phyloP scores from a whole-genome alignment of 345 rosid species.

The Camelina neglecta region DNA sequence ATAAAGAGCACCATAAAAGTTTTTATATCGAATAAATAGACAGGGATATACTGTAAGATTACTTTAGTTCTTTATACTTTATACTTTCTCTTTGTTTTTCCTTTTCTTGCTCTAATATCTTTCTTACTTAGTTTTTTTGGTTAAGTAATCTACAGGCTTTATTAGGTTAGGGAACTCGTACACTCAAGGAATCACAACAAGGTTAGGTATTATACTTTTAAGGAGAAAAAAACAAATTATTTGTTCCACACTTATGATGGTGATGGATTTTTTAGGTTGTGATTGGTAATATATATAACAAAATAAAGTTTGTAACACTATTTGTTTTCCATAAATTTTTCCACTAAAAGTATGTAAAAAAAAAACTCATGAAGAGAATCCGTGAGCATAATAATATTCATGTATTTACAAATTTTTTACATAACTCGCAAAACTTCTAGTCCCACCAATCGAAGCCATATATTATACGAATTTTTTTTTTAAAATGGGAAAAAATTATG shows the following conservation, averaged over 20 bases:
- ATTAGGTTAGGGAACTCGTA: constrained; percentile 34
- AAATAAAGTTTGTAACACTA: neutral
- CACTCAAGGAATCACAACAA: constrained; percentile 41
- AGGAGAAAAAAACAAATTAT: neutral
- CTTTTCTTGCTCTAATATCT: constrained; percentile 30
- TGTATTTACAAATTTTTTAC: constrained; percentile 32
- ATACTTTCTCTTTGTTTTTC: constrained; percentile 38
- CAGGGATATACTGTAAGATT: constrained; percentile 42
- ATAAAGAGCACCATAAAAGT: constrained; percentile 33
- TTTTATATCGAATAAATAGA: constrained; percentile 37
- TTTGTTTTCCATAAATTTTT: too few relatives aligned
- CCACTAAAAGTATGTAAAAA: neutral
- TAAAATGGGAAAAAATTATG: neutral
- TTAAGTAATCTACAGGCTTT: constrained; percentile 24
- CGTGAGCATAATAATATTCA: constrained; percentile 10
- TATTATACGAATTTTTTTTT: neutral
- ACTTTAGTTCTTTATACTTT: constrained; percentile 33
- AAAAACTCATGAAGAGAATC: neutral
- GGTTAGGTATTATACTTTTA: constrained; percentile 2
- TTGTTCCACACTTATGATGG: constrained; percentile 5
- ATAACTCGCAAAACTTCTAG: constrained; percentile 28
- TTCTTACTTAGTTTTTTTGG: neutral
- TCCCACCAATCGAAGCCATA: constrained; percentile 17
- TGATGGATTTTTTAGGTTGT: neutral
- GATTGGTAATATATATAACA: neutral